Evolutionary conservation across 2,329 filamentous ascomycete genomes (phyloP).

Genomic region (Pyrenophora graminea): DNA sequence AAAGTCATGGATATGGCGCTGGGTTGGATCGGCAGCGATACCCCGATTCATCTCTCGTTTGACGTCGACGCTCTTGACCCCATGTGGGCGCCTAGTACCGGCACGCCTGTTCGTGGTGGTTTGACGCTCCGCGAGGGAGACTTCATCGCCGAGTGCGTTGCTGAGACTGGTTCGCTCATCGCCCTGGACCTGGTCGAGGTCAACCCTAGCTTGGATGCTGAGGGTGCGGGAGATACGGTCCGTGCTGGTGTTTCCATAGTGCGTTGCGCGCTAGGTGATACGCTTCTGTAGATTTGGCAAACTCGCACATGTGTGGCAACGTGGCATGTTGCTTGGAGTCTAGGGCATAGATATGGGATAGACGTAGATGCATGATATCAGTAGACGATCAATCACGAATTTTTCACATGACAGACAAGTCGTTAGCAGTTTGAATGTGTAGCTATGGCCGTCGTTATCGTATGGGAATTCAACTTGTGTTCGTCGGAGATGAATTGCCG

Average conservation of each 20-base stretch:
- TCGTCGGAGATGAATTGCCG: no score
- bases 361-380: neutral
- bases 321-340: no score
- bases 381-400: neutral
- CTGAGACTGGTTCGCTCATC: slow-evolving; percentile 60
- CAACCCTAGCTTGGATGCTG: slow-evolving; percentile 53
- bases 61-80: slow-evolving; percentile 97
- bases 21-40: slow-evolving; percentile 90
- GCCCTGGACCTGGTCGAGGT: slow-evolving; percentile 63
- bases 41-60: slow-evolving; percentile 95
- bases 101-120: slow-evolving; percentile 90
- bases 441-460: no score
- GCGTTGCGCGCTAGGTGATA: slow-evolving; percentile 89
- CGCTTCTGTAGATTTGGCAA: slow-evolving; percentile 64
- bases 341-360: no score
- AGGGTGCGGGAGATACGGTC: slow-evolving; percentile 82
- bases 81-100: slow-evolving; percentile 93
- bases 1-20: slow-evolving; percentile 98
- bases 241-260: slow-evolving; percentile 89
- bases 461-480: no score
- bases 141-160: slow-evolving; percentile 80
- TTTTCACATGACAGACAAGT: no score
- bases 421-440: no score
- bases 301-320: no score
- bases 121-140: slow-evolving; percentile 93